phyloP scores from a whole-genome alignment of 192 early-diverging fungal species.

The Cetraspora pellucida region DNA sequence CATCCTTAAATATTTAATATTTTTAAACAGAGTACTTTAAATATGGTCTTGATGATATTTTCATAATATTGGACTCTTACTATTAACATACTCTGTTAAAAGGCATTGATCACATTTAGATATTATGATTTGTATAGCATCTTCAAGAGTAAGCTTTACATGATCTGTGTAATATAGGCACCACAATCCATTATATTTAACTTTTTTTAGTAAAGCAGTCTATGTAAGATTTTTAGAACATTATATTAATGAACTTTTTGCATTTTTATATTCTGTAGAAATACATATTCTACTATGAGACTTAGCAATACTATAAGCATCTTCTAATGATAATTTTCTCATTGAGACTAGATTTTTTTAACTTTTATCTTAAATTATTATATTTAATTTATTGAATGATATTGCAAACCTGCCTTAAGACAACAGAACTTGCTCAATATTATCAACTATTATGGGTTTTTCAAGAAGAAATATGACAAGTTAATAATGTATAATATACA shows the following conservation, averaged over 20 bases:
- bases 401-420: too few relatives aligned
- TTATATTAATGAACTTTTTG: conserved; percentile 9
- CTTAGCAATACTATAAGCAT: neutral
- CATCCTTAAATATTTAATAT: too few relatives aligned
- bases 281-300: neutral
- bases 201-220: neutral
- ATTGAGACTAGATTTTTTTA: too few relatives aligned
- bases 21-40: too few relatives aligned
- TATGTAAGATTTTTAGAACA: conserved; percentile 3
- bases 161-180: neutral
- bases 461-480: neutral
- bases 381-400: too few relatives aligned
- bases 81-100: conserved; percentile 21
- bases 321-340: conserved; percentile 9
- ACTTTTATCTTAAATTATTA: too few relatives aligned
- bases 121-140: conserved; percentile 1
- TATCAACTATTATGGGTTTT: neutral
- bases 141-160: conserved; percentile 18
- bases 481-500: neutral
- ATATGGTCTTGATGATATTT: too few relatives aligned
- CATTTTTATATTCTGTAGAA: neutral
- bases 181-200: conserved; percentile 1
- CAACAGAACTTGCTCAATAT: neutral
- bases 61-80: neutral
- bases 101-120: neutral